Conservation (phyloP, 2,329 filamentous ascomycete genomes). For the Scytalidium lignicola region DNA sequence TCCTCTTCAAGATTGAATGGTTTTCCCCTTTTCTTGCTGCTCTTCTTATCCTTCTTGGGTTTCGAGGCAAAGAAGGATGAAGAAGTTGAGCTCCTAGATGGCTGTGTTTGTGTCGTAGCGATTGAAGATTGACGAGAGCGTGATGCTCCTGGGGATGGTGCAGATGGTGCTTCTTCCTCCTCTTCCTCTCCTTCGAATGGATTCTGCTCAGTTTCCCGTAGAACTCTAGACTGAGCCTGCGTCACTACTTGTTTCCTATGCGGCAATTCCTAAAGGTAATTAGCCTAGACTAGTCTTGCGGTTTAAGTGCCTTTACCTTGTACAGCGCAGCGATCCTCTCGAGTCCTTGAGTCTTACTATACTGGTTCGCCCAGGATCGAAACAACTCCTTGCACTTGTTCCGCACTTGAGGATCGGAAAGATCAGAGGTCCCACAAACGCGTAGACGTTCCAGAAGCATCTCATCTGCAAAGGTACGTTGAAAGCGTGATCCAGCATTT, state of each 20-base stretch:
- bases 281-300: background rate
- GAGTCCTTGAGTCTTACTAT: conserved; percentile 75
- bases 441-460: conserved; percentile 86
- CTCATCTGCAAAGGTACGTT: conserved; percentile 84
- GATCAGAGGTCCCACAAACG: conserved; percentile 76
- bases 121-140: conserved; percentile 14
- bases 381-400: conserved; percentile 86
- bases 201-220: conserved; percentile 70
- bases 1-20: conserved; percentile 83
- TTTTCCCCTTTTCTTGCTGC: conserved; percentile 53
- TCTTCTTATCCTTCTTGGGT: conserved; percentile 33
- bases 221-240: conserved; percentile 75
- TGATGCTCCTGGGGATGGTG: conserved; percentile 7
- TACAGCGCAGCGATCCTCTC: conserved; percentile 77
- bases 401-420: conserved; percentile 81
- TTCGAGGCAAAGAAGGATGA: conserved; percentile 21
- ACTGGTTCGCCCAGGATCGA: conserved; percentile 76
- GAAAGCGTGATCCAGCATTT: conserved; percentile 84
- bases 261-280: conserved; percentile 48
- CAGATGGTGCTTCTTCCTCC: conserved; percentile 36
- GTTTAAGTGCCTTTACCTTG: conserved; percentile 35
- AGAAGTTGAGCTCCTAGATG: conserved; percentile 12
- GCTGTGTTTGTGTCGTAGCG: conserved; percentile 9
- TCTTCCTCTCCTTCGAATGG: conserved; percentile 66
- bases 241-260: conserved; percentile 65